phyloP scores from a whole-genome alignment of 2,329 filamentous ascomycete species.

The Alternaria triticimaculans region DNA sequence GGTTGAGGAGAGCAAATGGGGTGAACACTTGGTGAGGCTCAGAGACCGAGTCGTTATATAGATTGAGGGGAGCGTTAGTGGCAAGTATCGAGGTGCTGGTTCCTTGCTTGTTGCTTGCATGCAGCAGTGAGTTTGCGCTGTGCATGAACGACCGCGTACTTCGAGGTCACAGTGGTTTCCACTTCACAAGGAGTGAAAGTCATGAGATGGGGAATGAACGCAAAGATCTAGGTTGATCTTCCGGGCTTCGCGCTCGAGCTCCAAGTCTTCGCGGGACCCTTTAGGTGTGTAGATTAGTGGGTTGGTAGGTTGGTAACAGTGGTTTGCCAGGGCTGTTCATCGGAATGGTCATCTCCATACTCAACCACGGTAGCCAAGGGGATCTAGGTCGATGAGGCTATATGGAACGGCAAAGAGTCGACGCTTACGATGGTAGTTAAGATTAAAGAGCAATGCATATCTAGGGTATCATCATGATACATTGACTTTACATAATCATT shows the following conservation, averaged over 20 bases:
- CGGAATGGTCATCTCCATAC: background rate
- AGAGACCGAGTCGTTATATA: background rate
- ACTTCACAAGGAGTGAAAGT: background rate
- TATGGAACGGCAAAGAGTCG: background rate
- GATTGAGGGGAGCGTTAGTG: background rate
- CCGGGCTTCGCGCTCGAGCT: background rate
- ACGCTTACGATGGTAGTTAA: background rate
- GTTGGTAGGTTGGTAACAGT: background rate
- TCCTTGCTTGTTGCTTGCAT: background rate
- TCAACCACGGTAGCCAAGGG: background rate
- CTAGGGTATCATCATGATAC: background rate
- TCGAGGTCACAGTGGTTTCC: background rate
- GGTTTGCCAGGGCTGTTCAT: background rate
- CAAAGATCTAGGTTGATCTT: background rate
- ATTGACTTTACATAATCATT: background rate
- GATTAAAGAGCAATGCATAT: background rate
- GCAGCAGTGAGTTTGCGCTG: background rate
- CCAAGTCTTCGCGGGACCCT: background rate
- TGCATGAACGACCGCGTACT: background rate
- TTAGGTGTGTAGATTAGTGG: background rate
- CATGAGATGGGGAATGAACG: background rate
- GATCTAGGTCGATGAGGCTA: background rate
- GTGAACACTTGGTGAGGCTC: background rate
- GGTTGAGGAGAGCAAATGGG: background rate
- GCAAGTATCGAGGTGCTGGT: background rate